phyloP scores from a whole-genome alignment of 305 asterid genomes.

The Solanum chacoense region DNA sequence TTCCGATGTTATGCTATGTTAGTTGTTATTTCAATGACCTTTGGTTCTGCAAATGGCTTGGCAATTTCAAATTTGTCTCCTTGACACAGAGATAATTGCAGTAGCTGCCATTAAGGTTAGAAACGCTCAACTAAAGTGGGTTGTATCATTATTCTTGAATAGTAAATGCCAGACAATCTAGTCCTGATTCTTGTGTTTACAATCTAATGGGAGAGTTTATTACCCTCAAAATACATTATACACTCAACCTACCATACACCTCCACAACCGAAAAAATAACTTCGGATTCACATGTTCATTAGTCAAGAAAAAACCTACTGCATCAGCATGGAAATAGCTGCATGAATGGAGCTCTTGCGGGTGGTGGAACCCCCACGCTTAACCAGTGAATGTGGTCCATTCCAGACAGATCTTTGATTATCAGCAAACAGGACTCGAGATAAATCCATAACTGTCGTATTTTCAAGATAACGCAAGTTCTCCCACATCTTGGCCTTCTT shows the following conservation, averaged over 20 bases:
- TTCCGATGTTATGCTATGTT: neutral
- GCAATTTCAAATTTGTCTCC: neutral
- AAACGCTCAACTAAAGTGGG: neutral
- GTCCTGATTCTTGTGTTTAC: neutral
- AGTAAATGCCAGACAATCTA: neutral
- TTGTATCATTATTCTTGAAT: neutral
- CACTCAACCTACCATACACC: neutral
- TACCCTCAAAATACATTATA: neutral
- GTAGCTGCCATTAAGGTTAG: neutral
- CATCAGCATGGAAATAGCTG: constrained; percentile 59
- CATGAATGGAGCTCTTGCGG: constrained; percentile 36
- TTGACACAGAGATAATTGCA: neutral
- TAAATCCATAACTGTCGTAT: constrained; percentile 54
- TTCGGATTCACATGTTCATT: neutral
- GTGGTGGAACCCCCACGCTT: constrained; percentile 16
- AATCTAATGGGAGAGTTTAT: neutral
- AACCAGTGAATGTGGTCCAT: constrained; percentile 72
- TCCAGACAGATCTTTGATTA: constrained; percentile 53
- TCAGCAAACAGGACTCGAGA: constrained; percentile 58
- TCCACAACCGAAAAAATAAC: neutral
- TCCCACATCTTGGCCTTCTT: constrained; percentile 82
- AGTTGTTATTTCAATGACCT: neutral
- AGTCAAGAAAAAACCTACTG: constrained; percentile 14
- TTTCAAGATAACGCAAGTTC: constrained; percentile 69
- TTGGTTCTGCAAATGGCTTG: neutral